Conservation (phyloP, 768 basidiomycete genomes). For the Pulveroboletus frians region DNA sequence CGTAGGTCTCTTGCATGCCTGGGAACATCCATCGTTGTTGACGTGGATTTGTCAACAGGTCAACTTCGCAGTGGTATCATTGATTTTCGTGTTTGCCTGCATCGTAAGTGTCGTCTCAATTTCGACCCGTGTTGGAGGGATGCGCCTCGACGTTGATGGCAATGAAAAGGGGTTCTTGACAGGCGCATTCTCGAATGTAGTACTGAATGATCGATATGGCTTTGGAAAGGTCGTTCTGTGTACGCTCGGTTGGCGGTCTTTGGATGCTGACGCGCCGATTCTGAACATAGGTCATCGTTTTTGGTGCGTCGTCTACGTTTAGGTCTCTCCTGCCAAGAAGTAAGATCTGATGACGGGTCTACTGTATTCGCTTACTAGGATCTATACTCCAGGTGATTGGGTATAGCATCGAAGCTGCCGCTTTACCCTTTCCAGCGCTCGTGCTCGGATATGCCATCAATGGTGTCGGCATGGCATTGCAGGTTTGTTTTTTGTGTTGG, state of each 20-base stretch:
- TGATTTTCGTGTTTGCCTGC: constrained; percentile 41
- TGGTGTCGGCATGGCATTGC: constrained; percentile 42
- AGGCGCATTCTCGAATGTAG: constrained; percentile 31
- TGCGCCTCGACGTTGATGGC: not conserved
- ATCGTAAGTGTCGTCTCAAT: constrained; percentile 22
- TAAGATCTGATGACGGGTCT: not conserved
- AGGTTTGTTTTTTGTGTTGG: constrained; percentile 31
- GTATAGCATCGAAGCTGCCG: constrained; percentile 36
- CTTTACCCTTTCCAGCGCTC: constrained; percentile 43
- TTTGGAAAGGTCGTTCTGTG: constrained; percentile 29
- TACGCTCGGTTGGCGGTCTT: not conserved
- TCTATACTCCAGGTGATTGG: constrained; percentile 28
- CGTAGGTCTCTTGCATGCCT: constrained; percentile 17
- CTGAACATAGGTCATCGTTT: constrained; percentile 22
- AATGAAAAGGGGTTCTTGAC: constrained; percentile 27
- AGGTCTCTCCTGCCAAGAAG: not conserved
- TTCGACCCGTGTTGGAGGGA: not conserved
- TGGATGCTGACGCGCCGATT: not conserved
- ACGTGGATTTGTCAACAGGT: constrained; percentile 23
- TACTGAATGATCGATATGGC: constrained; percentile 27
- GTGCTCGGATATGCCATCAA: constrained; percentile 38
- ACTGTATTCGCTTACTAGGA: constrained; percentile 10
- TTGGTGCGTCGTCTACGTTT: constrained; percentile 15
- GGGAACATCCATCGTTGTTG: not conserved
- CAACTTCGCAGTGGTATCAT: constrained; percentile 36